Percentiles rank a stretch among this genome's conserved stretches.
Evolutionary conservation across 2,329 filamentous ascomycete genomes (phyloP).

Genomic region (Aspergillus tamarii): DNA sequence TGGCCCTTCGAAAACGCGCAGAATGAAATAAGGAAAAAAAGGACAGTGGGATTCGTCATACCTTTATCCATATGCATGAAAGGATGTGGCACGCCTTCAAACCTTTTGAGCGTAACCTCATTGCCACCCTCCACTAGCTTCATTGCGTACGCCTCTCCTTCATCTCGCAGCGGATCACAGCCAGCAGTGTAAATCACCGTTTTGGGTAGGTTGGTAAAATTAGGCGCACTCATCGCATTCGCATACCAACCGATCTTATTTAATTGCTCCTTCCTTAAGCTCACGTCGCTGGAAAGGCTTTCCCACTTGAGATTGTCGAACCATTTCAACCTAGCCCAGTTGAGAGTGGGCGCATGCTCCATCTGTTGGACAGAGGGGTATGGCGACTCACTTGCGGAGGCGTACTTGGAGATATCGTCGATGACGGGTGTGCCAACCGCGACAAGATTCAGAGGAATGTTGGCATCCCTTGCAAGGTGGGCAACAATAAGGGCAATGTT

Average conservation of each 20-base stretch:
- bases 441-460: constrained; percentile 43
- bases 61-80: constrained; percentile 54
- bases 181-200: constrained; percentile 50
- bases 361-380: constrained; percentile 48
- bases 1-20: background rate
- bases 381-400: constrained; percentile 41
- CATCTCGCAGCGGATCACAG: constrained; percentile 53
- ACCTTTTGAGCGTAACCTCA: constrained; percentile 52
- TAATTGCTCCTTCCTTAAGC: constrained; percentile 20
- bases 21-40: background rate
- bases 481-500: constrained; percentile 31
- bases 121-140: constrained; percentile 50
- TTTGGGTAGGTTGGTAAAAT: constrained; percentile 38
- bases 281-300: constrained; percentile 24
- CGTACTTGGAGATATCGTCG: constrained; percentile 45
- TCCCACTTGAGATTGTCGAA: constrained; percentile 43
- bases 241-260: constrained; percentile 33
- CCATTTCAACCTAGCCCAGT: constrained; percentile 49
- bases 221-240: constrained; percentile 41
- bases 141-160: constrained; percentile 53
- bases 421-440: constrained; percentile 47
- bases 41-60: constrained; percentile 9
- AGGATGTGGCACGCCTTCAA: constrained; percentile 52
- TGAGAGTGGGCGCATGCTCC: constrained; percentile 48
- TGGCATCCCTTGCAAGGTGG: constrained; percentile 47